phyloP scores from a whole-genome alignment of 2,329 filamentous ascomycete genomes.

The Trichoderma sp. region DNA sequence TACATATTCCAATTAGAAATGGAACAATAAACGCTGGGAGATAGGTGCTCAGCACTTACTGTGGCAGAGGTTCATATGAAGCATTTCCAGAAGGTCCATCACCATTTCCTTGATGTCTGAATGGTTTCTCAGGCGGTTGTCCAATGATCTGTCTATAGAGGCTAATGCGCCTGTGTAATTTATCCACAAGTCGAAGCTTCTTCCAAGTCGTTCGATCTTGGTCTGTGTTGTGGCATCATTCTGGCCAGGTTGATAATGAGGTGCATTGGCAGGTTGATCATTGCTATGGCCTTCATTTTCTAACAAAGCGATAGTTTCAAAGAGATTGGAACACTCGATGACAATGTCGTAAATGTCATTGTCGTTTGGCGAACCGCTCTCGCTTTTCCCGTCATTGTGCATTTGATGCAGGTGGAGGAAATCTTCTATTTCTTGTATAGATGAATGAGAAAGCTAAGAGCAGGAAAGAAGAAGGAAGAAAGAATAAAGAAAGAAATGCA shows the following conservation, averaged over 20 bases:
- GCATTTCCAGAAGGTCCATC: background rate
- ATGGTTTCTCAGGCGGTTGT: background rate
- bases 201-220: background rate
- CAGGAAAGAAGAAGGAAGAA: too few species aligned
- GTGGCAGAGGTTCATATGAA: background rate
- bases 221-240: background rate
- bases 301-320: background rate
- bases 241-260: background rate
- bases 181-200: background rate
- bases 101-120: background rate
- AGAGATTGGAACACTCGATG: background rate
- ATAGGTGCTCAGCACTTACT: background rate
- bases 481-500: too few species aligned
- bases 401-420: too few species aligned
- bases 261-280: background rate
- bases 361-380: background rate
- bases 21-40: background rate
- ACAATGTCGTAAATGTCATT: background rate
- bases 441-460: too few species aligned
- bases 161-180: background rate
- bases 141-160: background rate
- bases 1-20: background rate
- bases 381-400: background rate
- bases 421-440: too few species aligned
- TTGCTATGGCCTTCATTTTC: background rate